These are phyloP conservation scores for Isatis tinctoria DNA, from an alignment of 345 rosid genomes.

Conservation along the genomic window DNA sequence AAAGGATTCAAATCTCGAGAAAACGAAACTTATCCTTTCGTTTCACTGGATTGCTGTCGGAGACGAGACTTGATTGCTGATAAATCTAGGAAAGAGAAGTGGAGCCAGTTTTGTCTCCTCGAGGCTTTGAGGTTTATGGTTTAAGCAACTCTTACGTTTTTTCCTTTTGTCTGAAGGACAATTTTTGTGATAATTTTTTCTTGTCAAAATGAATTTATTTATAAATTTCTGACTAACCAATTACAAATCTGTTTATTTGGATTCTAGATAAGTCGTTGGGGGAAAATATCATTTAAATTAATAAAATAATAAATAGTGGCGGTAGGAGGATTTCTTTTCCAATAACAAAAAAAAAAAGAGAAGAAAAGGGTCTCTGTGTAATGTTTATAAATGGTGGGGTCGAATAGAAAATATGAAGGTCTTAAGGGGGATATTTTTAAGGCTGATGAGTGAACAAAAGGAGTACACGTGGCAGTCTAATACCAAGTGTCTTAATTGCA, in stretches of 20 bases:
- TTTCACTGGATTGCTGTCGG: not conserved
- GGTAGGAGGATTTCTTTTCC: not conserved
- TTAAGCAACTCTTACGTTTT: conserved; percentile 29
- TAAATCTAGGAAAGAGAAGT: not conserved
- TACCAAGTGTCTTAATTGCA: conserved; percentile 13
- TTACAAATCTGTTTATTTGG: not conserved
- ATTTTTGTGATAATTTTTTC: not conserved
- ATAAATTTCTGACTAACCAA: not conserved
- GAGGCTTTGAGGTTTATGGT: conserved; percentile 37
- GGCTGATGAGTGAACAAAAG: conserved; percentile 21
- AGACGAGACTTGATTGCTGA: not conserved
- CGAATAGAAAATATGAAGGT: conserved; percentile 5
- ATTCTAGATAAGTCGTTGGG: conserved; percentile 9
- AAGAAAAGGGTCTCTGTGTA: not conserved
- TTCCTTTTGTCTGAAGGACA: not conserved
- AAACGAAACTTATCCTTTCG: not conserved
- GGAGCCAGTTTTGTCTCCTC: not conserved
- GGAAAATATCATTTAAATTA: conserved; percentile 2
- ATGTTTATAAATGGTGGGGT: not conserved
- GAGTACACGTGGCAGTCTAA: conserved; percentile 27
- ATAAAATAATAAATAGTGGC: conserved; percentile 10
- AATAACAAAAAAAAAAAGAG: not conserved
- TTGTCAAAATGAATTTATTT: not conserved
- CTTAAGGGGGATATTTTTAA: conserved; percentile 26
- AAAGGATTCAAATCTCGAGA: not conserved